These are phyloP conservation scores for Cercospora beticola DNA, from an alignment of 2,329 filamentous ascomycete genomes.

Conservation along the genomic window DNA sequence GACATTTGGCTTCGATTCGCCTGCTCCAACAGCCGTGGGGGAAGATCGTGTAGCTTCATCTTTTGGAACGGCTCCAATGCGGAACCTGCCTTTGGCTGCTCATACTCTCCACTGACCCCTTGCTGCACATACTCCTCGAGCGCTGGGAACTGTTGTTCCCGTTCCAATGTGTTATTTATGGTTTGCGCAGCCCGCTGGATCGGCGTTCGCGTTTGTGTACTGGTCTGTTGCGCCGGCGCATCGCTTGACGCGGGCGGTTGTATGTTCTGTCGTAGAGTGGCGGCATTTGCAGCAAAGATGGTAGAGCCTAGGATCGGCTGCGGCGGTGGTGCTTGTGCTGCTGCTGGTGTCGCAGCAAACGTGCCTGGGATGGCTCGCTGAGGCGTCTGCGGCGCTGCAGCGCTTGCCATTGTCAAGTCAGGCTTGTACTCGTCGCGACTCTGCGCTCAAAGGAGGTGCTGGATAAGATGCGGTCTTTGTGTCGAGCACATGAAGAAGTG, in stretches of 20 bases:
- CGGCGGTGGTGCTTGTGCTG: constrained; percentile 24
- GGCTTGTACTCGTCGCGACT: neutral
- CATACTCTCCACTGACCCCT: constrained; percentile 89
- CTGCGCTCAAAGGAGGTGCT: neutral
- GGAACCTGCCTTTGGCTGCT: constrained; percentile 60
- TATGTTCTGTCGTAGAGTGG: constrained; percentile 30
- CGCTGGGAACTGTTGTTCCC: constrained; percentile 80
- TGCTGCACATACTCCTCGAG: constrained; percentile 82
- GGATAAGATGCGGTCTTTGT: neutral
- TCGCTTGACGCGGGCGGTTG: constrained; percentile 24
- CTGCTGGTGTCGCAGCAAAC: constrained; percentile 72
- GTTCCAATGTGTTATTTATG: constrained; percentile 74
- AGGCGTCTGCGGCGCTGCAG: constrained; percentile 53
- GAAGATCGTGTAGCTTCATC: constrained; percentile 82
- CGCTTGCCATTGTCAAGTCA: constrained; percentile 30
- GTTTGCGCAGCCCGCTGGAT: constrained; percentile 78
- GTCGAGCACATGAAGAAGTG: constrained; percentile 6
- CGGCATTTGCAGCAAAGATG: constrained; percentile 37
- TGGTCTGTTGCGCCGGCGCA: constrained; percentile 16
- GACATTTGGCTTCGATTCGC: constrained; percentile 84
- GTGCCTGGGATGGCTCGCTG: constrained; percentile 72
- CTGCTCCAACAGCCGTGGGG: constrained; percentile 87
- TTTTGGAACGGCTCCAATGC: constrained; percentile 90
- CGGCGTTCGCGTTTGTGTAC: constrained; percentile 43
- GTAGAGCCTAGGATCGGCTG: constrained; percentile 22